Evolutionary conservation across 768 basidiomycete genomes (phyloP), one percentile per base, ranked within the genome.

Genomic region (Amanita thiersii): DNA sequence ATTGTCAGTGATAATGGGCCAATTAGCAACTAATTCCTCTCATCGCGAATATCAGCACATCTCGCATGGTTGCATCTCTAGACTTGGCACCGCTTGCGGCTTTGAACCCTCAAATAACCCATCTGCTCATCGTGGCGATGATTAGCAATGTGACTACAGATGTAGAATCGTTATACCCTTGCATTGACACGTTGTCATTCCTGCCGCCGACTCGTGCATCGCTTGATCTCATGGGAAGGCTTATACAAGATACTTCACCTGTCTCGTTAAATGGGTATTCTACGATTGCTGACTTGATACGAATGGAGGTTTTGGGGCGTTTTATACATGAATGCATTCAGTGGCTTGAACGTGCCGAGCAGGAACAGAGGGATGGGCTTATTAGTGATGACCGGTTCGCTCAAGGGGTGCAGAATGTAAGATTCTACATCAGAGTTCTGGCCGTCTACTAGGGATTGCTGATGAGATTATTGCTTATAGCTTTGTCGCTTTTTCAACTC

Each of bases 401-500:
- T 4, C 80, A 79, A 52, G 82, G 81, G 9, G 75, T 84, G 21
- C 75, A 77, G 56, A 79, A 83, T 51, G 86, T 87, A 50, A 30
- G 78, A 62, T 19, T 19, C 31, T 38, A 44, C 15, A 20, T 31
- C 12, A 50, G 26, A 28, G 12, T 41, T 45, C 39, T 28, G 38
- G 5, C n/a, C 30, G 46, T 26, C n/a, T 25, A n/a, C n/a, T n/a
- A n/a, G n/a, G n/a, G n/a, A n/a, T 21, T 33, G 10, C 38, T 30
- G 17, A 31, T 32, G 47, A 33, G 49, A 9, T 31, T 40, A 45
- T 49, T 37, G 15, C 36, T 35, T 47, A 0, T 50, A 86, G 84
- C 67, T 87, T 23, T 87, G 82, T 57, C 79, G 86, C 8, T 88
- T 88, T 58, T 88, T 79, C 56, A 62, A 63, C 45, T 79, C 83